Percentiles rank a stretch among this genome's conserved stretches.
These are phyloP conservation scores for Ochetophila trinervis DNA, from an alignment of 306 rosid genomes.

Conservation along the genomic window DNA sequence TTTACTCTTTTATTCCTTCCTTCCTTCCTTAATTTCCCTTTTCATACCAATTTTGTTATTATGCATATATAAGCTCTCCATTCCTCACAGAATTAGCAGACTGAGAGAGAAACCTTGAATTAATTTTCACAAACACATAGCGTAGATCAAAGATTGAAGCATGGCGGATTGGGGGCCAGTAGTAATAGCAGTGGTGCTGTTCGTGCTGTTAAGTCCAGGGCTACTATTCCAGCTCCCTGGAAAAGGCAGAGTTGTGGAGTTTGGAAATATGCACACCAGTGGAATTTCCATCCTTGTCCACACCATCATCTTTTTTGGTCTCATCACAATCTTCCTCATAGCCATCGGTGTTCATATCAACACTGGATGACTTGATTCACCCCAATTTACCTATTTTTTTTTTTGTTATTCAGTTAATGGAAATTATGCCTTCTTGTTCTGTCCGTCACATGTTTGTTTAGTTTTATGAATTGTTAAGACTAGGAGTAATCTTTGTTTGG, in stretches of 20 bases:
- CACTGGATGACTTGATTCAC: constrained; percentile 31
- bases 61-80: no score
- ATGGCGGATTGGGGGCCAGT: constrained; percentile 84
- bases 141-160: background rate
- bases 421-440: background rate
- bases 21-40: background rate
- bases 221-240: constrained; percentile 62
- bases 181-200: constrained; percentile 69
- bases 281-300: constrained; percentile 52
- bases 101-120: no score
- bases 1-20: background rate
- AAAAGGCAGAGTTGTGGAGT: constrained; percentile 43
- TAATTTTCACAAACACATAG: background rate
- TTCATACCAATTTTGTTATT: no score
- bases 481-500: no score
- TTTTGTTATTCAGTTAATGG: background rate
- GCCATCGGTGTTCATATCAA: constrained; percentile 60
- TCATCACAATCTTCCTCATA: constrained; percentile 58
- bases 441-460: no score
- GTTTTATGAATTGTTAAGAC: no score
- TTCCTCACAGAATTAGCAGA: no score
- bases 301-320: constrained; percentile 63
- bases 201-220: constrained; percentile 62
- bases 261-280: constrained; percentile 60
- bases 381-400: background rate